Conservation (phyloP, 345 rosid genomes). For the Physaria fendleri region DNA sequence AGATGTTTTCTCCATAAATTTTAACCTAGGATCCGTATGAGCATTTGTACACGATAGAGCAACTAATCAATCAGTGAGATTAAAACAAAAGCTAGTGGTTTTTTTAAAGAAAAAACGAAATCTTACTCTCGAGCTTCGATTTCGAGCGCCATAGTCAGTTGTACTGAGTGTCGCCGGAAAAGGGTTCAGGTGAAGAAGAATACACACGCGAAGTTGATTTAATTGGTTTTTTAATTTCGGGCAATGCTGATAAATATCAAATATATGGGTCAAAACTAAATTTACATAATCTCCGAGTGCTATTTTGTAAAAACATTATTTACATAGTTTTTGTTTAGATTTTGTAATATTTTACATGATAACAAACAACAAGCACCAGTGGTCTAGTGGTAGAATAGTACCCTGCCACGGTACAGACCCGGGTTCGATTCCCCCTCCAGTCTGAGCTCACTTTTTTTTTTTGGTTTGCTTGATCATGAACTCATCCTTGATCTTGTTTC, state of each 20-base stretch:
- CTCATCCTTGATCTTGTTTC: too few relatives aligned
- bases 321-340: too few relatives aligned
- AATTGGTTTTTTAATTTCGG: neutral
- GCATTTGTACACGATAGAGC: constrained; percentile 5
- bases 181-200: neutral
- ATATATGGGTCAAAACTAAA: neutral
- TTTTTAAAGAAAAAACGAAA: neutral
- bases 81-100: neutral
- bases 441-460: too few relatives aligned
- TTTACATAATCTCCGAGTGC: neutral
- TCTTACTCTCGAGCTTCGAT: constrained; percentile 97
- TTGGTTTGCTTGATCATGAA: too few relatives aligned
- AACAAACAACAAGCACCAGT: too few relatives aligned
- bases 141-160: constrained; percentile 65
- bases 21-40: constrained; percentile 21
- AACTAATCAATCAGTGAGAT: neutral
- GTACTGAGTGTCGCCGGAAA: constrained; percentile 11
- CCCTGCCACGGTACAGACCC: constrained; percentile 75
- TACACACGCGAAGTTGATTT: neutral
- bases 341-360: too few relatives aligned
- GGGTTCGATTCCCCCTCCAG: constrained; percentile 66
- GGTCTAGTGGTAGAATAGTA: constrained; percentile 46
- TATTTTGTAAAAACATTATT: neutral
- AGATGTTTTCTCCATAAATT: too few relatives aligned
- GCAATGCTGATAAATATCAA: neutral